phyloP scores from a whole-genome alignment of 2,329 filamentous ascomycete species.

The Paraphoma chrysanthemicola region DNA sequence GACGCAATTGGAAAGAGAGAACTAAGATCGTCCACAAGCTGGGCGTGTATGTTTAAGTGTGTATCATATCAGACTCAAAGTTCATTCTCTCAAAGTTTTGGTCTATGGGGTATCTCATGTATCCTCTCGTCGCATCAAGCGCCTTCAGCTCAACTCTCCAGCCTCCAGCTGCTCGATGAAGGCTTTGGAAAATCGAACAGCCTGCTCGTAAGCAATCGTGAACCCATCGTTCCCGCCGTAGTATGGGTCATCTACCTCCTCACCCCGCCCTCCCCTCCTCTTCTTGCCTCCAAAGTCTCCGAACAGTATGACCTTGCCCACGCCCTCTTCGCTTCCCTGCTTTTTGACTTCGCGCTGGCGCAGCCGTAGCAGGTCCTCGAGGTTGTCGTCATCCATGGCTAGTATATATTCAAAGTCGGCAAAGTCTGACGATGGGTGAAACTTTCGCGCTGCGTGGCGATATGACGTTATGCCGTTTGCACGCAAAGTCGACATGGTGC shows the following conservation, averaged over 20 bases:
- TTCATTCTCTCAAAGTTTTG: neutral
- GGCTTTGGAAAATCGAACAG: slow-evolving; percentile 75
- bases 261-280: slow-evolving; percentile 55
- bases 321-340: slow-evolving; percentile 40
- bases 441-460: slow-evolving; percentile 76
- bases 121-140: neutral
- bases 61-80: neutral
- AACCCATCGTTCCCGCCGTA: slow-evolving; percentile 88
- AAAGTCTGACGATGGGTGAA: slow-evolving; percentile 74
- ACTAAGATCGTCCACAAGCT: slow-evolving; percentile 15
- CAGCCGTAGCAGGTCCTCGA: slow-evolving; percentile 71
- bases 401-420: slow-evolving; percentile 89
- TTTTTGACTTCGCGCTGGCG: slow-evolving; percentile 59
- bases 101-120: slow-evolving; percentile 31
- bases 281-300: slow-evolving; percentile 75
- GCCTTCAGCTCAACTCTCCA: slow-evolving; percentile 34
- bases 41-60: neutral
- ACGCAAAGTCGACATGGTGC: slow-evolving; percentile 81
- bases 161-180: slow-evolving; percentile 70
- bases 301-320: slow-evolving; percentile 76
- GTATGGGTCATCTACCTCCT: slow-evolving; percentile 87
- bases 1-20: slow-evolving; percentile 26
- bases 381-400: slow-evolving; percentile 89
- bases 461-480: slow-evolving; percentile 80
- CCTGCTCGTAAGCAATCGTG: slow-evolving; percentile 85